Base-by-base conservation (phyloP, 441 rosid species). In the Melianthus villosus region DNA sequence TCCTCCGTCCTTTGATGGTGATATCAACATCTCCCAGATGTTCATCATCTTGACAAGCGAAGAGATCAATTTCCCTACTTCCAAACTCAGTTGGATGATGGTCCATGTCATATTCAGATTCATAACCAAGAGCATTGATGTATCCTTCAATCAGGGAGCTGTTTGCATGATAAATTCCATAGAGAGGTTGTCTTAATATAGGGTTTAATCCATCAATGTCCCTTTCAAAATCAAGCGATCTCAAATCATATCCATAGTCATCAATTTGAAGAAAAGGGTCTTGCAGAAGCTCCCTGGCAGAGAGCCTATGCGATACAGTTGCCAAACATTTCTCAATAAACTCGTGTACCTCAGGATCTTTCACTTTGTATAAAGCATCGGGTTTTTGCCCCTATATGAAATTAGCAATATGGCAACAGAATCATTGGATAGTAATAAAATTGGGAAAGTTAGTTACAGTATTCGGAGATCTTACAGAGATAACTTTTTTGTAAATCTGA, bases 401-500 rank as follows among this genome's bases (percentile, higher is more conserved):
- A 4, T 6, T 19, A 38, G 37, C 43, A 1, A 14, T 8, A 15
- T 3, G 4, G 16, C 15, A 5, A 1, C 9, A 3, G 9, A 33
- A 33, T n/a, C 13, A 31, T 0, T 11, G 16, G 14, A 31, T 31
- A 31, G 14, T 15, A n/a, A 31, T 31, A 6, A 31, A 17, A 10
- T 31, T 11, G 17, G 15, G 35, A 31, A n/a, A n/a, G n/a, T n/a
- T n/a, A n/a, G n/a, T n/a, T n/a, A n/a, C n/a, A n/a, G n/a, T n/a
- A n/a, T n/a, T n/a, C n/a, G n/a, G 16, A 13, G 7, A 3, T 93
- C 95, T 78, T 72, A 89, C 96, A 17, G 96, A 77, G 31, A 70
- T 64, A 25, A 89, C 98, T 81, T 89, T 89, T 77, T 81, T 89
- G 77, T 81, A 84, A 62, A 89, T 89, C 62, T 89, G 94, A 40